A percentile compares a stretch with the other conserved stretches of the same genome.
These are phyloP conservation scores for Diplogelasinospora grovesii DNA, from an alignment of 495 filamentous ascomycete species.

Conservation along the genomic window DNA sequence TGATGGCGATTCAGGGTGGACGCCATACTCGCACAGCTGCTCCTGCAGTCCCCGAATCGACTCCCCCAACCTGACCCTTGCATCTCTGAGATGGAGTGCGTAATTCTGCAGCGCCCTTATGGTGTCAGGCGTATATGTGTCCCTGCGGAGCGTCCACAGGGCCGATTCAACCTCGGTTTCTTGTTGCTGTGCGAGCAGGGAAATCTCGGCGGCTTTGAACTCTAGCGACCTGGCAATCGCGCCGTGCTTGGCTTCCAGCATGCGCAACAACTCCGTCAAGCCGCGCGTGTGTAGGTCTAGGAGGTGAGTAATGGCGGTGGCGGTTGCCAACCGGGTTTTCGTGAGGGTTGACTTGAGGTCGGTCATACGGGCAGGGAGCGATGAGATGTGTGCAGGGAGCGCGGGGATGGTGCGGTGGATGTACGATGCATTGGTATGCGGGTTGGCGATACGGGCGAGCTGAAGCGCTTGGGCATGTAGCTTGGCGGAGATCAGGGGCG, in stretches of 20 bases:
- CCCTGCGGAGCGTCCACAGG: slow-evolving; percentile 19
- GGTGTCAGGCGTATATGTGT: slow-evolving; percentile 54
- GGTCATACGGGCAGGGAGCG: slow-evolving; percentile 19
- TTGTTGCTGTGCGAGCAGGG: slow-evolving; percentile 47
- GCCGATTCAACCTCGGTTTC: slow-evolving; percentile 26
- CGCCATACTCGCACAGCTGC: slow-evolving; percentile 50
- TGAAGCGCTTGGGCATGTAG: slow-evolving; percentile 33
- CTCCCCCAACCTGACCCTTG: slow-evolving; percentile 42
- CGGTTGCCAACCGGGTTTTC: slow-evolving; percentile 24
- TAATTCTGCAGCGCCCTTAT: slow-evolving; percentile 51
- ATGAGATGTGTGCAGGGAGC: slow-evolving; percentile 21
- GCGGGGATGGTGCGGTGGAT: slow-evolving; percentile 43
- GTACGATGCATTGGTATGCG: slow-evolving; percentile 46
- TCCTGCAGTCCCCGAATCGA: slow-evolving; percentile 34
- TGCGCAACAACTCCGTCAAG: slow-evolving; percentile 27
- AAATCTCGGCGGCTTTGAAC: slow-evolving; percentile 49
- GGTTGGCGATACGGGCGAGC: slow-evolving; percentile 40
- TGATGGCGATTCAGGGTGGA: too few species aligned
- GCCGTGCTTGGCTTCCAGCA: slow-evolving; percentile 55
- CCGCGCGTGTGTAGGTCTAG: slow-evolving; percentile 22
- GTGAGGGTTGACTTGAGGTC: slow-evolving; percentile 22
- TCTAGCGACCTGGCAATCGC: slow-evolving; percentile 55
- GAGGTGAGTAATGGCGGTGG: slow-evolving; percentile 22
- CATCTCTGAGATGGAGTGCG: slow-evolving; percentile 45
- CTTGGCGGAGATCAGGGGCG: slow-evolving; percentile 31